Conservation (phyloP, 768 basidiomycete genomes). For the Hericium rajendrae region DNA sequence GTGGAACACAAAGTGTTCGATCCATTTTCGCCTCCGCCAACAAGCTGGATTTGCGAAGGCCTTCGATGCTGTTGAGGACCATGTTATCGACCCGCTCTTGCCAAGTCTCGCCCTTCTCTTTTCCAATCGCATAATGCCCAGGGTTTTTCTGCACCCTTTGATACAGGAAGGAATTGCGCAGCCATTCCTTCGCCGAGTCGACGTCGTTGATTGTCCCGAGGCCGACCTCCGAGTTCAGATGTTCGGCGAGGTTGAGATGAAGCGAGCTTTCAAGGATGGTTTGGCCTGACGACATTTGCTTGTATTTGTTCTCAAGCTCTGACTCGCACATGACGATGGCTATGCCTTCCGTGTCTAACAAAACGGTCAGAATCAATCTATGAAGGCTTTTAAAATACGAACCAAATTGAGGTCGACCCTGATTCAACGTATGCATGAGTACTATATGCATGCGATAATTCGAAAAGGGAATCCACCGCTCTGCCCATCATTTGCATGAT, state of each 20-base stretch:
- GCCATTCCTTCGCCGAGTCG: constrained; percentile 70
- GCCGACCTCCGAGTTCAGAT: constrained; percentile 90
- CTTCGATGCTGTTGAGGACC: constrained; percentile 54
- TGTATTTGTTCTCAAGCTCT: constrained; percentile 64
- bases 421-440: background rate
- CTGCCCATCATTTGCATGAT: constrained; percentile 96
- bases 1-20: constrained; percentile 45
- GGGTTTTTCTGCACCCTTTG: constrained; percentile 84
- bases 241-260: constrained; percentile 77
- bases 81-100: constrained; percentile 63
- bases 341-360: constrained; percentile 68
- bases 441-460: background rate
- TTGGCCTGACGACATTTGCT: constrained; percentile 53
- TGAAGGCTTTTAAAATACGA: constrained; percentile 1
- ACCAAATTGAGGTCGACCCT: constrained; percentile 93
- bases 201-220: constrained; percentile 72
- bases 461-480: constrained; percentile 42
- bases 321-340: constrained; percentile 78
- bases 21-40: constrained; percentile 34
- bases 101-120: constrained; percentile 51
- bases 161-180: constrained; percentile 77
- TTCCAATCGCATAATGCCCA: constrained; percentile 55
- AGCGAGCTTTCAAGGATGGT: constrained; percentile 81
- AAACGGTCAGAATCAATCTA: background rate
- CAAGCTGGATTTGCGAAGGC: constrained; percentile 51